A percentile compares a stretch with the other conserved stretches of the same genome.
These are phyloP conservation scores for Eudorina sp. DNA, from an alignment of 139 green algal species.

Conservation along the genomic window DNA sequence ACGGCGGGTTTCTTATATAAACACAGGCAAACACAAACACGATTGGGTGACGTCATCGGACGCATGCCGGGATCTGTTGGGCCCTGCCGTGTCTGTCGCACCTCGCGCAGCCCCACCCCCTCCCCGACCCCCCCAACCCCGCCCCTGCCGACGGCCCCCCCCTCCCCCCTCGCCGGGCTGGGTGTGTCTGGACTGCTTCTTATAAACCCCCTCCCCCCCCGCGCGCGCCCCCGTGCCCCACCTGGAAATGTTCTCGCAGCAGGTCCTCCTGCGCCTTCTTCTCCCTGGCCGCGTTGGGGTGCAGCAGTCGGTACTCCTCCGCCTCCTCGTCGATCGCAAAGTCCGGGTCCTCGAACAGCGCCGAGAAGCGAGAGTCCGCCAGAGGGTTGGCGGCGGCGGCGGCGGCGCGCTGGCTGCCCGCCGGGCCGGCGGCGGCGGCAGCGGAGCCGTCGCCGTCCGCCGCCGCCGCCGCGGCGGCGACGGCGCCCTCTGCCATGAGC, in stretches of 20 bases:
- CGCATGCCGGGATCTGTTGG: too few relatives aligned
- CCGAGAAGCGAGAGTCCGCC: constrained; percentile 78
- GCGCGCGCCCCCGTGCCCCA: too few relatives aligned
- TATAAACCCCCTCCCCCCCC: too few relatives aligned
- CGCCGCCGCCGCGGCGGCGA: constrained; percentile 10
- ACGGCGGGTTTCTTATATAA: too few relatives aligned
- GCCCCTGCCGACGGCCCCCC: too few relatives aligned
- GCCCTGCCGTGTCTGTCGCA: too few relatives aligned
- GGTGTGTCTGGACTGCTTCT: too few relatives aligned
- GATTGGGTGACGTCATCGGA: too few relatives aligned
- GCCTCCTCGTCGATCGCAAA: constrained; percentile 88
- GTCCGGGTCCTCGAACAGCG: constrained; percentile 89
- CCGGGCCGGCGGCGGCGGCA: constrained; percentile 38
- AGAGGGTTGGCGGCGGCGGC: constrained; percentile 58
- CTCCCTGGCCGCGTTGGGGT: constrained; percentile 85
- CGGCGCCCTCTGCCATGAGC: constrained; percentile 69
- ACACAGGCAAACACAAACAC: too few relatives aligned
- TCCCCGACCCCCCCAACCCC: neutral
- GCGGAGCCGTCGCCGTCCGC: constrained; percentile 37
- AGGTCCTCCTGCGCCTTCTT: constrained; percentile 54
- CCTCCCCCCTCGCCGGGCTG: neutral
- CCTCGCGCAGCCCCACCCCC: too few relatives aligned
- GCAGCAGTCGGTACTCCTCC: constrained; percentile 86
- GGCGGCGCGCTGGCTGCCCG: constrained; percentile 1
- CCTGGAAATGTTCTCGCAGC: constrained; percentile 72